phyloP scores from a whole-genome alignment of 2,329 filamentous ascomycete genomes.

The Anisogramma anomala region DNA sequence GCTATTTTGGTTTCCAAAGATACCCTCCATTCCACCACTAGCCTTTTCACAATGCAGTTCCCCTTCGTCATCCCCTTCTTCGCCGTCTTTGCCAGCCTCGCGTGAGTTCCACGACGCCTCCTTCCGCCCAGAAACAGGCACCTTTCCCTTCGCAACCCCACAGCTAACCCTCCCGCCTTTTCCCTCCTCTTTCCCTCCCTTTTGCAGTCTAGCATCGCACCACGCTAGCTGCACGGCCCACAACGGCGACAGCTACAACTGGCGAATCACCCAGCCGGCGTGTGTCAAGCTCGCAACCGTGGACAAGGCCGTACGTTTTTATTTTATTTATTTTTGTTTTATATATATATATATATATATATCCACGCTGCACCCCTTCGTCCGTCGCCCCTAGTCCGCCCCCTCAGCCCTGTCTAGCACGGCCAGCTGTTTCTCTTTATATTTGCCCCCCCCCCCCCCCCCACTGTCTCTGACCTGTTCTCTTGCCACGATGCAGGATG shows the following conservation, averaged over 20 bases:
- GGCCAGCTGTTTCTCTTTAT: neutral
- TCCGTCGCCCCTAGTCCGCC: no score
- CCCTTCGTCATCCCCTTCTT: constrained; percentile 4
- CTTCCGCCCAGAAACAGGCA: neutral
- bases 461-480: neutral
- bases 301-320: constrained; percentile 5
- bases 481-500: constrained; percentile 12
- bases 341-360: no score
- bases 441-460: neutral
- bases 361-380: no score
- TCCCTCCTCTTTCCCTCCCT: no score
- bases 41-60: constrained; percentile 4
- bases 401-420: no score
- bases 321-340: neutral
- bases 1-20: neutral
- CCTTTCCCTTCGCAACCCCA: neutral
- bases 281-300: no score
- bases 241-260: constrained; percentile 19
- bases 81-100: constrained; percentile 6
- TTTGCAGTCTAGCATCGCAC: no score
- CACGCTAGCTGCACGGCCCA: constrained; percentile 16
- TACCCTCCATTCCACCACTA: neutral
- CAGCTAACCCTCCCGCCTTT: no score
- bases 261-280: constrained; percentile 17
- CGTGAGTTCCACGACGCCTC: constrained; percentile 1